These are phyloP conservation scores for Metarhizium album DNA, from an alignment of 2,329 filamentous ascomycete species.

Conservation along the genomic window DNA sequence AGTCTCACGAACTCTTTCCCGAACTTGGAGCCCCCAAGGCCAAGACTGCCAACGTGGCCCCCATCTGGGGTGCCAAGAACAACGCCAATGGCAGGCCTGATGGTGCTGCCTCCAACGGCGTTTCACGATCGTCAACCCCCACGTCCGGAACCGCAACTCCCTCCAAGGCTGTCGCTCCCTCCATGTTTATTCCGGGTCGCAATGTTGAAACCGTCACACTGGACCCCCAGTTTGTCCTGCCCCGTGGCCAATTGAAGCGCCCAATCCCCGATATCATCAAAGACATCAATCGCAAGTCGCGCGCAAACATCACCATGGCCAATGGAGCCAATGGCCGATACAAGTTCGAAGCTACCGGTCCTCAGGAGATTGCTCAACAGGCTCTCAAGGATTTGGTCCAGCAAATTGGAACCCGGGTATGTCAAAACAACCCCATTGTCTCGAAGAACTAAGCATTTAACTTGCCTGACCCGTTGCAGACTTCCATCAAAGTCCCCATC, in stretches of 20 bases:
- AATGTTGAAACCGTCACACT: constrained; percentile 68
- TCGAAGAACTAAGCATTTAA: neutral
- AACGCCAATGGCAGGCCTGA: constrained; percentile 40
- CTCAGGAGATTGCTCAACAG: constrained; percentile 73
- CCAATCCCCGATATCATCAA: constrained; percentile 76
- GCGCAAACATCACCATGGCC: constrained; percentile 72
- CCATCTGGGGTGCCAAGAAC: constrained; percentile 69
- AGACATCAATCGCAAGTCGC: constrained; percentile 86
- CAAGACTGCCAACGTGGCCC: constrained; percentile 56
- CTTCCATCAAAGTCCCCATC: constrained; percentile 63
- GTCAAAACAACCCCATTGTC: constrained; percentile 11
- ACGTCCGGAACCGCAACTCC: constrained; percentile 43
- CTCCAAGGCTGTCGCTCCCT: constrained; percentile 24
- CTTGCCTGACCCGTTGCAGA: constrained; percentile 19
- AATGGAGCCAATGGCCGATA: constrained; percentile 61
- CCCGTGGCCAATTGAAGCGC: constrained; percentile 69
- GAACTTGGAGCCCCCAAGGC: constrained; percentile 62
- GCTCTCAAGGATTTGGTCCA: constrained; percentile 82
- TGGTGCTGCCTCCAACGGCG: constrained; percentile 43
- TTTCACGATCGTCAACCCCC: constrained; percentile 53
- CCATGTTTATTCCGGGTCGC: constrained; percentile 71
- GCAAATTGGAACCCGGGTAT: constrained; percentile 77
- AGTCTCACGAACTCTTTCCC: constrained; percentile 90
- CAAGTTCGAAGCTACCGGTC: constrained; percentile 77
- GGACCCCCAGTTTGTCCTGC: constrained; percentile 64